These are phyloP conservation scores for Irpex rosettiformis DNA, from an alignment of 1,284 basidiomycete genomes.

Conservation along the genomic window DNA sequence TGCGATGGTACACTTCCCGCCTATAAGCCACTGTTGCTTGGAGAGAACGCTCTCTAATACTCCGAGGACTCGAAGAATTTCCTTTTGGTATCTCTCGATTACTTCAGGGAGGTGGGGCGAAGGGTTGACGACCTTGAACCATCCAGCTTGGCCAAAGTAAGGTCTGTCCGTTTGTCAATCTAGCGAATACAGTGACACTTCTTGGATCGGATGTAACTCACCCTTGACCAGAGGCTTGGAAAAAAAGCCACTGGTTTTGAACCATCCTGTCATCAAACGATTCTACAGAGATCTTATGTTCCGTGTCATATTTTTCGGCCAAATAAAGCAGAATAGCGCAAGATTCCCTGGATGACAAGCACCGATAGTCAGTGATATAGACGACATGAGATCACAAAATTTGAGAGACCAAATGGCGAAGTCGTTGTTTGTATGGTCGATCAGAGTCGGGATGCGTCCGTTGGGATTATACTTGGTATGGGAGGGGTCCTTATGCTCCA, in stretches of 20 bases:
- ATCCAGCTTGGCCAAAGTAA: slow-evolving; percentile 1
- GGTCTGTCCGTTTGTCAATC: not conserved
- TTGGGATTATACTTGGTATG: slow-evolving; percentile 26
- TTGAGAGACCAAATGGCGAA: slow-evolving; percentile 16
- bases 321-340: slow-evolving; percentile 68
- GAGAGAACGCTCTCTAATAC: slow-evolving; percentile 25
- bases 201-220: not conserved
- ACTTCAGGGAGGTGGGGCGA: not conserved
- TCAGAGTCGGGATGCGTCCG: slow-evolving; percentile 27
- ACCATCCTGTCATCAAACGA: slow-evolving; percentile 19
- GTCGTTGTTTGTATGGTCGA: slow-evolving; percentile 31
- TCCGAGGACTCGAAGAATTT: slow-evolving; percentile 25
- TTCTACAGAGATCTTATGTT: slow-evolving; percentile 54
- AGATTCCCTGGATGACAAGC: slow-evolving; percentile 40
- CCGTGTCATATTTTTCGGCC: slow-evolving; percentile 55
- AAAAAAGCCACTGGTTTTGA: slow-evolving; percentile 11
- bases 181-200: not conserved
- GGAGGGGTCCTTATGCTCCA: slow-evolving; percentile 23
- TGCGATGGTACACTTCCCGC: slow-evolving; percentile 13
- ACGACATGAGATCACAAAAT: not conserved
- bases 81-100: slow-evolving; percentile 27
- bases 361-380: not conserved
- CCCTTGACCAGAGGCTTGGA: slow-evolving; percentile 12
- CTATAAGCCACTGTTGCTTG: slow-evolving; percentile 17
- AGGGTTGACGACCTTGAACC: not conserved